phyloP scores from a whole-genome alignment of 345 rosid species.

The Corymbia maculata region DNA sequence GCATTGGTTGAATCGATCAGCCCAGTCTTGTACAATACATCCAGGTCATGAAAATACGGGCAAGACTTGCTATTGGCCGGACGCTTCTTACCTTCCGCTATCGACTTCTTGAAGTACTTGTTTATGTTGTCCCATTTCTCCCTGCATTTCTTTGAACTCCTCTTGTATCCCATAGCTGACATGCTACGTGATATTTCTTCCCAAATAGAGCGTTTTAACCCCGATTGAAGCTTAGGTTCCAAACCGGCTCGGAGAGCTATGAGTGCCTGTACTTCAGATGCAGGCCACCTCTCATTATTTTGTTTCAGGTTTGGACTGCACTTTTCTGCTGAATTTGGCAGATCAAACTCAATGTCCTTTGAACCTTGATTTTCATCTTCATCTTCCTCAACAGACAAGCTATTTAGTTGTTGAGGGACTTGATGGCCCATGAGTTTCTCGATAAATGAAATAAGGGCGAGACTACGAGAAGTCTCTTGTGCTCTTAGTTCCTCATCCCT shows the following conservation, averaged over 20 bases:
- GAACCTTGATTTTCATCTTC: background rate
- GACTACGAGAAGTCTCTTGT: constrained; percentile 45
- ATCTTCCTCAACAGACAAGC: background rate
- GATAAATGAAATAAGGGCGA: constrained; percentile 57
- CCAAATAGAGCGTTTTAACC: constrained; percentile 42
- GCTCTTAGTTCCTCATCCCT: constrained; percentile 43
- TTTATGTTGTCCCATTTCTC: constrained; percentile 90
- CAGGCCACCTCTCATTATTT: constrained; percentile 58
- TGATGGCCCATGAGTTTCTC: constrained; percentile 35
- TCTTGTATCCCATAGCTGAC: constrained; percentile 44
- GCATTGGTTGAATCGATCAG: constrained; percentile 1
- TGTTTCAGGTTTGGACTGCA: background rate
- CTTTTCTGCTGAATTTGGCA: background rate
- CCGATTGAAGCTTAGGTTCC: constrained; percentile 29
- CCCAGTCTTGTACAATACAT: constrained; percentile 29
- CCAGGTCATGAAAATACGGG: constrained; percentile 41
- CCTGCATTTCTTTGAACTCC: constrained; percentile 62
- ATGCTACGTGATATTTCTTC: constrained; percentile 54
- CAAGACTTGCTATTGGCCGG: constrained; percentile 33
- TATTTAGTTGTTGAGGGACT: constrained; percentile 11
- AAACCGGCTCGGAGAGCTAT: constrained; percentile 38
- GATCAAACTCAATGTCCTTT: background rate
- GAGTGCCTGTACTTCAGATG: constrained; percentile 62
- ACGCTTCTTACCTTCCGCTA: constrained; percentile 33
- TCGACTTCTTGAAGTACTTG: constrained; percentile 49